phyloP scores from a whole-genome alignment of 2,329 filamentous ascomycete genomes.

The Penicillium sclerotiorum region DNA sequence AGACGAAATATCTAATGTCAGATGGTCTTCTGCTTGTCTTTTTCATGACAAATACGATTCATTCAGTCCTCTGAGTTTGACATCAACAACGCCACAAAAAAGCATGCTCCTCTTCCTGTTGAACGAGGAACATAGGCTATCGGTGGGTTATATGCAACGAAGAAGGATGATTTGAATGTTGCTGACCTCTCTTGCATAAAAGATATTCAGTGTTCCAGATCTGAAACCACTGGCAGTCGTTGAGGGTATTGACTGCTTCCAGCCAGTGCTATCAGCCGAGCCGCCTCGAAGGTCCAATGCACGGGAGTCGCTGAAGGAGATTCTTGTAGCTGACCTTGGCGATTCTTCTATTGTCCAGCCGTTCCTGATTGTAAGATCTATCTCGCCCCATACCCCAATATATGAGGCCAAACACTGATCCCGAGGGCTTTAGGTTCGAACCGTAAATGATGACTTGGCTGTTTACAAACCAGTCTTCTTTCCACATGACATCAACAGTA shows the following conservation, averaged over 20 bases:
- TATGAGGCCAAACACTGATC: neutral
- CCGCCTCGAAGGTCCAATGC: slow-evolving; percentile 70
- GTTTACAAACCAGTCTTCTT: slow-evolving; percentile 80
- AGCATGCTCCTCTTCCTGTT: slow-evolving; percentile 76
- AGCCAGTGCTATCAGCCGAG: slow-evolving; percentile 72
- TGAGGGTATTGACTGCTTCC: slow-evolving; percentile 76
- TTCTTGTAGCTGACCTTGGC: slow-evolving; percentile 82
- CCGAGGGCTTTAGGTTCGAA: slow-evolving; percentile 64
- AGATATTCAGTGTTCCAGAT: slow-evolving; percentile 76
- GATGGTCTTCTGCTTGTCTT: slow-evolving; percentile 82
- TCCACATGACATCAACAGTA: slow-evolving; percentile 15
- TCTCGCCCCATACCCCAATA: too few relatives aligned
- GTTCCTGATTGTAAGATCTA: slow-evolving; percentile 72
- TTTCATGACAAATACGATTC: slow-evolving; percentile 69
- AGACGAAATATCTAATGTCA: slow-evolving; percentile 61
- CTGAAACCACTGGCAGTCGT: slow-evolving; percentile 73
- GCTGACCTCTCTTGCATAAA: slow-evolving; percentile 38
- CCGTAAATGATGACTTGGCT: slow-evolving; percentile 76
- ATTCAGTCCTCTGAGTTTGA: slow-evolving; percentile 48
- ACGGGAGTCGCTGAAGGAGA: slow-evolving; percentile 74
- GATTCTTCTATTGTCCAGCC: slow-evolving; percentile 70
- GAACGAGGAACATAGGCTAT: slow-evolving; percentile 71
- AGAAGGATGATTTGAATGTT: neutral
- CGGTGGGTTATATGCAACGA: slow-evolving; percentile 57
- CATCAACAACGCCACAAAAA: slow-evolving; percentile 33